These are phyloP conservation scores for Aspergillus taichungensis DNA, from an alignment of 495 filamentous ascomycete genomes.

Conservation along the genomic window DNA sequence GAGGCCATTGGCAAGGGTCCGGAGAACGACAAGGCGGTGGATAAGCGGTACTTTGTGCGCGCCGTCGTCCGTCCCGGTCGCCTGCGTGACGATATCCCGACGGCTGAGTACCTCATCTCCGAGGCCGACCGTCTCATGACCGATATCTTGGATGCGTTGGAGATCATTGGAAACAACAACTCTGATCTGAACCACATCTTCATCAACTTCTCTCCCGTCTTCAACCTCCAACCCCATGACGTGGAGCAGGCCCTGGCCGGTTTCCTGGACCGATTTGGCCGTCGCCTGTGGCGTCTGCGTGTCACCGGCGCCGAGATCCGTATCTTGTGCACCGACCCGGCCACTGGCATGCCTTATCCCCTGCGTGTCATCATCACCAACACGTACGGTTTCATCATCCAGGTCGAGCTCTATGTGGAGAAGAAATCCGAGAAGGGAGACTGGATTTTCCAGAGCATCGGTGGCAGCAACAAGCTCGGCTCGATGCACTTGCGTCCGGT, in stretches of 20 bases:
- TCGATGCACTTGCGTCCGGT: constrained; percentile 91
- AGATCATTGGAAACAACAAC: constrained; percentile 98
- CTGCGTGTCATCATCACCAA: constrained; percentile 96
- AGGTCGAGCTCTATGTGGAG: constrained; percentile 96
- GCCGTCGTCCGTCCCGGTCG: constrained; percentile 87
- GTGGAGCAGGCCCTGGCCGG: constrained; percentile 91
- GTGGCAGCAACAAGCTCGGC: constrained; percentile 87
- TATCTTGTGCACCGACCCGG: constrained; percentile 88
- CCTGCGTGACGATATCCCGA: constrained; percentile 92
- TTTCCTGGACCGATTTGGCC: constrained; percentile 93
- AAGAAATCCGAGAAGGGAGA: constrained; percentile 94
- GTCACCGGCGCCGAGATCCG: constrained; percentile 97
- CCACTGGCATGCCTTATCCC: constrained; percentile 79
- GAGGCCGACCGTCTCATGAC: constrained; percentile 95
- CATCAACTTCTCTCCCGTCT: constrained; percentile 95
- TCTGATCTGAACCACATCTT: constrained; percentile 99
- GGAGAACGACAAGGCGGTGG: constrained; percentile 64
- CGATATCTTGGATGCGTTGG: constrained; percentile 93
- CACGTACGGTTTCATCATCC: constrained; percentile 97
- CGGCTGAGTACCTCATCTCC: constrained; percentile 93
- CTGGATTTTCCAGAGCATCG: constrained; percentile 97
- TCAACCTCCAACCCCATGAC: constrained; percentile 82
- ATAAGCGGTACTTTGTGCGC: constrained; percentile 94
- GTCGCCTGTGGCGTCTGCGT: constrained; percentile 90
- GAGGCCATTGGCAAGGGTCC: constrained; percentile 90